Base-by-base conservation (phyloP, 2,329 filamentous ascomycete genomes). In the Cercospora zeina region DNA sequence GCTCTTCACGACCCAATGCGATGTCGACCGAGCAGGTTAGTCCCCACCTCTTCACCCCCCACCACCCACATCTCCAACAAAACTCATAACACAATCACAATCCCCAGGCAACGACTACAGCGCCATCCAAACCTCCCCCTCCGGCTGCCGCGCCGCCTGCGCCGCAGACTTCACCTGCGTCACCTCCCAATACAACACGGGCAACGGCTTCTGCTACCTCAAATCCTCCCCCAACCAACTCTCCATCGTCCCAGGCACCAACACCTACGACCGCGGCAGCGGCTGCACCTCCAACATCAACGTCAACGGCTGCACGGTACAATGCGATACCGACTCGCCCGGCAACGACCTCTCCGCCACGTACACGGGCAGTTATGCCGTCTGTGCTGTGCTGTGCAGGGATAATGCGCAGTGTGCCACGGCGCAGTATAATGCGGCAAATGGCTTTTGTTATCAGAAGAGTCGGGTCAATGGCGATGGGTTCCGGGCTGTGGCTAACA, bases 151-250 rank as follows among this genome's bases (percentile, higher is more conserved):
- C 14, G 27, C 49, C 49, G 27, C 31, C 30, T 53, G 49, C 30
- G 49, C 49, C 49, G 27, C 49, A 31, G 31, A 31, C 49, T 19
- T 27, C 27, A 34, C 14, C 30, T 53, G 49, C 27, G 49, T 53
- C 3, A 33, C 49, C 27, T 16, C 27, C 49, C 9, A 53, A 16
- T 53, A 33, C 49, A 11, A 53, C 31, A n/a, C 49, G 14, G 14
- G 49, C 49, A 53, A 53, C 16, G 49, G 49, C 49, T 53, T 53
- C 49, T 53, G 49, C 49, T 53, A 53, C 49, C 49, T 34, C 49
- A 53, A 53, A n/a, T 21, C 21, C 49, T 53, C 49, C 4, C 49
- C 13, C 9, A 53, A 53, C 30, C 49, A 53, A 19, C 49, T 53
- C 31, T 53, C 49, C 30, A 13, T 31, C 49, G 49, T n/a, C 11